Evolutionary conservation across 805 yeast genomes (phyloP).

Genomic region (Candida succiphila): DNA sequence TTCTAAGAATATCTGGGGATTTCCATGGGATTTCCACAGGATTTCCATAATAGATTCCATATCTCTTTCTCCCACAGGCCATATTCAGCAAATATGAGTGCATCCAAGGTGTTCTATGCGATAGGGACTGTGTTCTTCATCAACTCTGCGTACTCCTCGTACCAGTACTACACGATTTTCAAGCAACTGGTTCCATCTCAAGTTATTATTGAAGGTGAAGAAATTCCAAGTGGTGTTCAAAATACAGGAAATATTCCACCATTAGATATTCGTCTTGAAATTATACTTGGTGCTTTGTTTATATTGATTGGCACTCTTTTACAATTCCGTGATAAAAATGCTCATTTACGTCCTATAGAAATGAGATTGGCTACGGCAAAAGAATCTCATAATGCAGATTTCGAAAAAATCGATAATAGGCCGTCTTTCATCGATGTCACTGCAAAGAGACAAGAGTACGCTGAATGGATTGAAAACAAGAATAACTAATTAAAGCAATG

Average conservation of each 20-base stretch:
- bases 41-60: too few species aligned
- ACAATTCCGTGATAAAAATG: slow-evolving; percentile 7
- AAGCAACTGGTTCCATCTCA: background rate
- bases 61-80: too few species aligned
- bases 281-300: slow-evolving; percentile 34
- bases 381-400: slow-evolving; percentile 36
- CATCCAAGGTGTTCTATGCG: background rate
- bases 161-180: background rate
- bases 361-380: slow-evolving; percentile 37
- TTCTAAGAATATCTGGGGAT: too few species aligned
- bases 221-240: too few species aligned
- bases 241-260: slow-evolving; percentile 24
- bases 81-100: too few species aligned
- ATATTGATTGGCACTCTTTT: slow-evolving; percentile 27
- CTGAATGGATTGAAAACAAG: background rate
- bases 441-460: slow-evolving; percentile 32
- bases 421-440: slow-evolving; percentile 41
- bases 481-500: background rate
- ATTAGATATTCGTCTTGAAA: slow-evolving; percentile 40
- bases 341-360: slow-evolving; percentile 35
- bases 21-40: too few species aligned
- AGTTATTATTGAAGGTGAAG: too few species aligned
- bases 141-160: slow-evolving; percentile 1
- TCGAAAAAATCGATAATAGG: slow-evolving; percentile 37
- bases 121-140: background rate